Conservation (phyloP, 2,329 filamentous ascomycete genomes). For the Monilinia fructicola region DNA sequence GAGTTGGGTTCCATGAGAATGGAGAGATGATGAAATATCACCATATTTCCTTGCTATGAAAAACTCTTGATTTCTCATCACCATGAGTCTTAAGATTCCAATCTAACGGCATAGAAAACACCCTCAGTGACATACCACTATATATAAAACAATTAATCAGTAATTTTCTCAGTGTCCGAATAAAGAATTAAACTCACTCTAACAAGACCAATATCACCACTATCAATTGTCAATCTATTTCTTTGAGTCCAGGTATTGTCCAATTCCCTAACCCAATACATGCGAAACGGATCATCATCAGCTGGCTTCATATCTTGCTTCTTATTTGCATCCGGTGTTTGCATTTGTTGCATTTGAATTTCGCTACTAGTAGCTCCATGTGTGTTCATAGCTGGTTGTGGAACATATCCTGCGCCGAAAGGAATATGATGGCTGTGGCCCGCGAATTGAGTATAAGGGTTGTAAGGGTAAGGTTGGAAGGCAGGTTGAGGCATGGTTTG, state of each 20-base stretch:
- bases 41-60: not conserved
- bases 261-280: conserved; percentile 61
- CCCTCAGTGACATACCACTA: conserved; percentile 62
- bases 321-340: conserved; percentile 31
- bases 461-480: conserved; percentile 15
- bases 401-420: conserved; percentile 25
- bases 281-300: conserved; percentile 58
- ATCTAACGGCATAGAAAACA: conserved; percentile 60
- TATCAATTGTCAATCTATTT: conserved; percentile 60
- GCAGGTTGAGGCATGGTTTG: conserved; percentile 2
- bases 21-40: not conserved
- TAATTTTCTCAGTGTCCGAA: not conserved
- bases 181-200: conserved; percentile 36
- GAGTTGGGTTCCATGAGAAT: not conserved
- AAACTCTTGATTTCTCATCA: not conserved
- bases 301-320: conserved; percentile 61
- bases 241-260: conserved; percentile 61
- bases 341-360: conserved; percentile 34
- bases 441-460: conserved; percentile 1
- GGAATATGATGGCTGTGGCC: conserved; percentile 20
- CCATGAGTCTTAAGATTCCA: conserved; percentile 41
- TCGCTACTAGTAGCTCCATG: conserved; percentile 32
- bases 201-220: conserved; percentile 50
- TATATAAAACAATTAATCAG: conserved; percentile 36
- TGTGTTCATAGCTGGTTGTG: conserved; percentile 28